Base-by-base conservation (phyloP, 129 eudicot genomes). In the Helianthus tuberosus region DNA sequence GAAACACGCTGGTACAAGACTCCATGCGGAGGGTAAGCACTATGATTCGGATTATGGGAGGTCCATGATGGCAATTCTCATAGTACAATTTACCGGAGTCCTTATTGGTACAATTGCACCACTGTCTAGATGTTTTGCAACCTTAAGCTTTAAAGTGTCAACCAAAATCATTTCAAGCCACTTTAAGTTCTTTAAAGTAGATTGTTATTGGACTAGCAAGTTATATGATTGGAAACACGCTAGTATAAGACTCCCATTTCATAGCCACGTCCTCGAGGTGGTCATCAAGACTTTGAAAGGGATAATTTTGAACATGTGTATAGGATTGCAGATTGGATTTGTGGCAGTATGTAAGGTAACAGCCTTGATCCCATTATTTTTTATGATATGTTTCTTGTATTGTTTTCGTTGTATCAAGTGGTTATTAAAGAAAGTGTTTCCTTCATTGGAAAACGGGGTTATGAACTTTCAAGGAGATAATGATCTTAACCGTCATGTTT, bases 81-180 rank as follows among this genome's bases (percentile, higher is more conserved):
- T 66, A 17, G 14, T 29, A 29, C 73, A 68, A 2, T 49, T 48
- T 49, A 49, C 27, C 0, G 73, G 73, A 35, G 60, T 48, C 51
- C 8, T 14, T 4, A 17, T 50, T 32, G 73, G 73, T 27, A 68
- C 73, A 6, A 68, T 68, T 6, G 61, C 61, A 0, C 73, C 73
- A 50, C 3, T 49, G 8, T 68, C 12, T 13, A 68, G 73, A 48
- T 68, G 73, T 49, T 49, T 48, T 50, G 20, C 61, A 6, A 32
- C 14, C 46, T 29, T 49, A 32, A 68, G 47, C 47, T 68, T 49
- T 49, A 29, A 68, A 0, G 14, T 68, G 46, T 68, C 73, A 9
- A 6, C 1, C 16, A 27, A 68, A 12, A 47, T 39, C 44, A 29
- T 68, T 3, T 50, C 25, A 11, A 46, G 6, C 0, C 72, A 25